These are phyloP conservation scores for Sporothrix globosa DNA, from an alignment of 2,329 filamentous ascomycete species.

Conservation along the genomic window DNA sequence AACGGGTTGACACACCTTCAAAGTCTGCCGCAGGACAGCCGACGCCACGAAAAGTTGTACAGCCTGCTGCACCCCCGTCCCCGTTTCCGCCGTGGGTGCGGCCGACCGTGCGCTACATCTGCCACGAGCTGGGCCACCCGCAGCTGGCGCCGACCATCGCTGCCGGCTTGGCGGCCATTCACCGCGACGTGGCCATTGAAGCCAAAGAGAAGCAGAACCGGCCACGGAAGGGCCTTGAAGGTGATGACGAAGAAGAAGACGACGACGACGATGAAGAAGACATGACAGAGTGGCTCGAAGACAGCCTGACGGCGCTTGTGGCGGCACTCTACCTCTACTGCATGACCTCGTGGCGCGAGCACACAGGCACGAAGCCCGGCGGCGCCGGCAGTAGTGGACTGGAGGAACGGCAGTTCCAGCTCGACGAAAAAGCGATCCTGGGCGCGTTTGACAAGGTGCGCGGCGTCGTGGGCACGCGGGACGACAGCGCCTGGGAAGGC, in stretches of 20 bases:
- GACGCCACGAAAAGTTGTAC: constrained; percentile 44
- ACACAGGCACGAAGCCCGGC: neutral
- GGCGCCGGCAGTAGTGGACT: constrained; percentile 22
- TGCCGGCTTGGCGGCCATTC: constrained; percentile 67
- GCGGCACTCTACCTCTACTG: constrained; percentile 66
- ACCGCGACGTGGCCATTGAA: constrained; percentile 38
- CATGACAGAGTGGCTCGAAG: constrained; percentile 54
- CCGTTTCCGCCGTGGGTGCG: constrained; percentile 64
- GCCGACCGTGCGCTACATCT: constrained; percentile 67
- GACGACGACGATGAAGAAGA: constrained; percentile 22
- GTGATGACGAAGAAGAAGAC: neutral
- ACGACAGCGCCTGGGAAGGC: constrained; percentile 55
- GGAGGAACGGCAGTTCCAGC: constrained; percentile 51
- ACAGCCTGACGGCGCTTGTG: constrained; percentile 58
- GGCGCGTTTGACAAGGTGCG: constrained; percentile 44
- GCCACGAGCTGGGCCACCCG: constrained; percentile 62
- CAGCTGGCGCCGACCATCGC: constrained; percentile 72
- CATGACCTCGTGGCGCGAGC: constrained; percentile 43
- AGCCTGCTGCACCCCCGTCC: constrained; percentile 7
- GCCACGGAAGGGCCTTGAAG: neutral
- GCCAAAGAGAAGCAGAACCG: constrained; percentile 22
- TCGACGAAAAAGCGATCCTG: constrained; percentile 53
- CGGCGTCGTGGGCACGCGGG: constrained; percentile 37
- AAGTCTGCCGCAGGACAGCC: neutral
- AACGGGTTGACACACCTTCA: neutral